Evolutionary conservation across 2,329 filamentous ascomycete genomes (phyloP).

Genomic region (Fusarium siculi): DNA sequence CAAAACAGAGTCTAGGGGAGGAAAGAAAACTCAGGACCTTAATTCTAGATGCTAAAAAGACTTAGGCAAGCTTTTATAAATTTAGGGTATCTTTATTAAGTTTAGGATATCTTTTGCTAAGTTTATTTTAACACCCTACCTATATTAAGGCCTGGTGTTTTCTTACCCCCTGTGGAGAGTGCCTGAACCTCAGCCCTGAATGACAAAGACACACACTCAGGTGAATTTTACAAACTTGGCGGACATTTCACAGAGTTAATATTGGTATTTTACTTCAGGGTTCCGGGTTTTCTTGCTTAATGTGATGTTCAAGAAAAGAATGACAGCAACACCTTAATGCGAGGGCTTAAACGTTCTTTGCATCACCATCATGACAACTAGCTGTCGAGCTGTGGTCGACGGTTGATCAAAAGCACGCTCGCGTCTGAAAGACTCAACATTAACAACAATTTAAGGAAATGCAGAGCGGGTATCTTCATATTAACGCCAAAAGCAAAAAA

Average conservation of each 20-base stretch:
- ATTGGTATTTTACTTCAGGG: not conserved
- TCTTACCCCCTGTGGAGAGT: too few relatives aligned
- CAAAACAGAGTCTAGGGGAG: not conserved
- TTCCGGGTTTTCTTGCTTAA: not conserved
- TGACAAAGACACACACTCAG: not conserved
- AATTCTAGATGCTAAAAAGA: too few relatives aligned
- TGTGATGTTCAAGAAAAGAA: not conserved
- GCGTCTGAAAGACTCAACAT: not conserved
- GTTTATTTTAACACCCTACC: too few relatives aligned
- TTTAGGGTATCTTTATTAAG: too few relatives aligned
- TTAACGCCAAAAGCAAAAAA: constrained; percentile 16
- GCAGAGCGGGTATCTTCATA: constrained; percentile 29
- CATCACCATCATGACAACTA: not conserved
- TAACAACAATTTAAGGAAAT: not conserved
- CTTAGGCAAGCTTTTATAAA: too few relatives aligned
- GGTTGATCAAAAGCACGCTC: not conserved
- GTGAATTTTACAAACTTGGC: not conserved
- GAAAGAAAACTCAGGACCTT: not conserved
- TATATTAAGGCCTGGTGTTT: too few relatives aligned
- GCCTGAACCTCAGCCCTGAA: not conserved
- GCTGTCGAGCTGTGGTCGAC: not conserved
- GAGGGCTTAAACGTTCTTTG: not conserved
- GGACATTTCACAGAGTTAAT: accelerated
- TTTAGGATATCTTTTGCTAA: too few relatives aligned
- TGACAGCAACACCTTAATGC: not conserved